Base-by-base conservation (phyloP, 352 stramenopile species). In the Pythium phragmitis region DNA sequence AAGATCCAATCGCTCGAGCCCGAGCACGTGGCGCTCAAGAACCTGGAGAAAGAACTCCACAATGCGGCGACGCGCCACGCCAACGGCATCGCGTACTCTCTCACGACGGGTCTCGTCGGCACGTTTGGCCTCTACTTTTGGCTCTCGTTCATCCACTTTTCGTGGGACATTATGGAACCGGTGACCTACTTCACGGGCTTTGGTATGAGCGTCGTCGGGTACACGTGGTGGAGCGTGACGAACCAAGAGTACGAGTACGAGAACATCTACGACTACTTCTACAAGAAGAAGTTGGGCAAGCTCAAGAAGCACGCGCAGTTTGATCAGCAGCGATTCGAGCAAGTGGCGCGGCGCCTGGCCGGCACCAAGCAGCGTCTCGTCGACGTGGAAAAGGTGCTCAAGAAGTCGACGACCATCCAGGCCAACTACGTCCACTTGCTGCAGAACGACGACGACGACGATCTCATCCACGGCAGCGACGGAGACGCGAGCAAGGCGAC, bases 131-230 rank as follows among this genome's bases (percentile, higher is more conserved):
- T 94, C 19, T 96, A 96, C 76, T 92, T 91, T 33, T 96, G 82
- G 81, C 75, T 96, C 34, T 87, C 84, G 54, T 94, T 94, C 66
- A 89, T 94, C 63, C 80, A 96, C 68, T 92, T 94, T 57, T 94
- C 85, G 50, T 96, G 85, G 87, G 85, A 94, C 63, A 96, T 94
- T 58, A 96, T 96, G 87, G 87, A 96, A 64, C 87, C 87, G 0
- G 85, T 96, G 64, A 96, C 85, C 65, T 96, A 96, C 72, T 93
- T 94, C 60, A 94, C 84, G 12, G 87, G 86, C 33, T 93, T 92
- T 58, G 85, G 82, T 34, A 74, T 92, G 52, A 87, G 74, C 21
- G 80, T 96, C 53, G 57, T 94, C 17, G 79, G 80, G 16, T 94
- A 93, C 68, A 65, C 77, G 50, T 94, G 85, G 87, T 96, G 87